phyloP scores from a whole-genome alignment of 345 rosid species.

The Populus pruinosa region DNA sequence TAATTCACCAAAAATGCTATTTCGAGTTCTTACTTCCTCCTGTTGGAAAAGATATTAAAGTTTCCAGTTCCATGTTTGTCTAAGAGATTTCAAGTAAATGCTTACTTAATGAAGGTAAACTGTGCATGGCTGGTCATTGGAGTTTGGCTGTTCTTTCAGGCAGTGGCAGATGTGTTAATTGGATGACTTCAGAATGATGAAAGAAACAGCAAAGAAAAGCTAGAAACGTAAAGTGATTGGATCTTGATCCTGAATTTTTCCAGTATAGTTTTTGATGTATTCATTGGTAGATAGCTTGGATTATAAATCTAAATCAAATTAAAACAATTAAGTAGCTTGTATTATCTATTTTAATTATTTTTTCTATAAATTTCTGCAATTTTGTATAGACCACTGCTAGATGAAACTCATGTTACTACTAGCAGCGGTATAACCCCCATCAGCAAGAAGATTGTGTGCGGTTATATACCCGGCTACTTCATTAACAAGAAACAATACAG shows the following conservation, averaged over 20 bases:
- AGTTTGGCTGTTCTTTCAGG: not conserved
- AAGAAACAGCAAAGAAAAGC: not conserved
- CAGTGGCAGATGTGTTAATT: not conserved
- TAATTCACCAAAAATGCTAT: not conserved
- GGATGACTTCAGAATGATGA: not conserved
- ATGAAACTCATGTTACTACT: constrained; percentile 39
- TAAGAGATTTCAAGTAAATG: not conserved
- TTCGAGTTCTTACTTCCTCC: not conserved
- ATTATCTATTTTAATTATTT: not conserved
- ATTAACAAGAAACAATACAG: constrained; percentile 66
- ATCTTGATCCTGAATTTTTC: not conserved
- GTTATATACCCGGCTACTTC: constrained; percentile 64
- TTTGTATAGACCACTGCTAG: constrained; percentile 28
- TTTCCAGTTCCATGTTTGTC: not conserved
- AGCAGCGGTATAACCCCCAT: constrained; percentile 77
- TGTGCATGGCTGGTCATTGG: not conserved
- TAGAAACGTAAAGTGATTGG: not conserved
- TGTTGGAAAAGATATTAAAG: not conserved
- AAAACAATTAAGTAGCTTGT: not conserved
- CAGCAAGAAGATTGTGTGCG: constrained; percentile 70
- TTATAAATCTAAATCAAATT: too few relatives aligned
- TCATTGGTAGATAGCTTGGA: not conserved
- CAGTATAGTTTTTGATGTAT: not conserved
- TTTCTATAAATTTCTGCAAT: not conserved
- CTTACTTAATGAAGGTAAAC: not conserved